phyloP scores from a whole-genome alignment of 108 stramenopile genomes.

The Nitzschia sp. region DNA sequence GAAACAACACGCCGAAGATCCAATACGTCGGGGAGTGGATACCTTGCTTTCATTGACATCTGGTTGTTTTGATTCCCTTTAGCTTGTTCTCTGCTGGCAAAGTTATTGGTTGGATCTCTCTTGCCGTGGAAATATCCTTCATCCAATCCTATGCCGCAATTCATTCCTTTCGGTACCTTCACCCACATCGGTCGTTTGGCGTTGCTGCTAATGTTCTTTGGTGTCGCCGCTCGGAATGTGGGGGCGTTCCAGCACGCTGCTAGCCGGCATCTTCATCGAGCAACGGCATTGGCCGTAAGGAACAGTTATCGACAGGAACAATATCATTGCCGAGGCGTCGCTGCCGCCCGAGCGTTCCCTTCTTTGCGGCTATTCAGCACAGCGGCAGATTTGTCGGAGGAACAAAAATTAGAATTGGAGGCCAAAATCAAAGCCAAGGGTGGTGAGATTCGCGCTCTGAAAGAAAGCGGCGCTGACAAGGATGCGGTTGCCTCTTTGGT shows the following conservation, averaged over 20 bases:
- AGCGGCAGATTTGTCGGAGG: conserved; percentile 29
- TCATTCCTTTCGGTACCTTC: not conserved
- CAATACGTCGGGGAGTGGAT: too few relatives aligned
- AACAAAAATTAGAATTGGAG: conserved; percentile 65
- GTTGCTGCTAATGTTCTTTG: not conserved
- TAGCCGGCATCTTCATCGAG: not conserved
- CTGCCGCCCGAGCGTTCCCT: not conserved
- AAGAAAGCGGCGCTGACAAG: conserved; percentile 73
- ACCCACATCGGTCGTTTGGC: too few relatives aligned
- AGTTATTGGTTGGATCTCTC: too few relatives aligned
- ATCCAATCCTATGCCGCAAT: not conserved
- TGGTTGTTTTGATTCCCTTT: too few relatives aligned
- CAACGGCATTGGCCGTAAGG: not conserved
- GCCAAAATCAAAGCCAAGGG: conserved; percentile 72
- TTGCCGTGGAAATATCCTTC: too few relatives aligned
- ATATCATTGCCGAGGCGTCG: not conserved
- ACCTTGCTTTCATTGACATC: too few relatives aligned
- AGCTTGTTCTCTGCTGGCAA: too few relatives aligned
- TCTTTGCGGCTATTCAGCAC: conserved; percentile 25
- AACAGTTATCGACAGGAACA: not conserved
- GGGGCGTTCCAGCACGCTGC: not conserved
- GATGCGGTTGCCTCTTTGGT: conserved; percentile 66
- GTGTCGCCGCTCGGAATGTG: not conserved
- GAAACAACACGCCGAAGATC: too few relatives aligned
- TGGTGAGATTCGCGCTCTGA: conserved; percentile 74